phyloP scores from a whole-genome alignment of 805 yeast genomes.

The Deakozyma indianensis region DNA sequence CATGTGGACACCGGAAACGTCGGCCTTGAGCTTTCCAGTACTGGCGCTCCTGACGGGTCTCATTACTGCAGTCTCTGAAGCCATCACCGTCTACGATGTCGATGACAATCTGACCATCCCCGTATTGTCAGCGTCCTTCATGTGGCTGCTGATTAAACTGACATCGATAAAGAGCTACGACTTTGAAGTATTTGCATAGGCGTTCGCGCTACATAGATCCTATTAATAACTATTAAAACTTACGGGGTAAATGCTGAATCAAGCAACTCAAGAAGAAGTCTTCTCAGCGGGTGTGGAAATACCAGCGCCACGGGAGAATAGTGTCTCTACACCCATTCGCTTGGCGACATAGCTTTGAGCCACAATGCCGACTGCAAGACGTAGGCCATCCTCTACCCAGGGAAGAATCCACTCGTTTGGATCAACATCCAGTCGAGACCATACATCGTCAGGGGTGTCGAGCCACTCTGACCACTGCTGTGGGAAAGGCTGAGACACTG shows the following conservation, averaged over 20 bases:
- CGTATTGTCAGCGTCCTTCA: constrained; percentile 57
- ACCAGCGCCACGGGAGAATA: neutral
- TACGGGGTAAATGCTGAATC: no score
- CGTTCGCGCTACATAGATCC: no score
- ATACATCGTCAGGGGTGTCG: constrained; percentile 26
- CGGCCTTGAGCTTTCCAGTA: constrained; percentile 36
- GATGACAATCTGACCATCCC: constrained; percentile 97
- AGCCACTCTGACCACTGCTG: constrained; percentile 88
- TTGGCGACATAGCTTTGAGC: constrained; percentile 85
- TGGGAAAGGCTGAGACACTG: constrained; percentile 85
- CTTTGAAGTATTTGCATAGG: neutral
- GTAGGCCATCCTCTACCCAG: constrained; percentile 70
- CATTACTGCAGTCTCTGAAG: constrained; percentile 78
- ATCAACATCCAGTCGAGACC: constrained; percentile 38
- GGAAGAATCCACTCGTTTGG: constrained; percentile 73
- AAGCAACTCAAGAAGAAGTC: no score
- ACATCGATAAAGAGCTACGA: constrained; percentile 3
- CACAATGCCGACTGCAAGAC: constrained; percentile 65
- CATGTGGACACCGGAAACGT: constrained; percentile 50
- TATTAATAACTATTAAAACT: no score
- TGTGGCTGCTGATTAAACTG: constrained; percentile 33
- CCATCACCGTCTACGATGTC: constrained; percentile 56
- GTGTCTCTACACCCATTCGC: constrained; percentile 55
- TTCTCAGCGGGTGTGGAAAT: neutral
- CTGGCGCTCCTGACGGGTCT: constrained; percentile 57